Evolutionary conservation across 2,329 filamentous ascomycete genomes (phyloP).

Genomic region (Rutstroemia sp.): DNA sequence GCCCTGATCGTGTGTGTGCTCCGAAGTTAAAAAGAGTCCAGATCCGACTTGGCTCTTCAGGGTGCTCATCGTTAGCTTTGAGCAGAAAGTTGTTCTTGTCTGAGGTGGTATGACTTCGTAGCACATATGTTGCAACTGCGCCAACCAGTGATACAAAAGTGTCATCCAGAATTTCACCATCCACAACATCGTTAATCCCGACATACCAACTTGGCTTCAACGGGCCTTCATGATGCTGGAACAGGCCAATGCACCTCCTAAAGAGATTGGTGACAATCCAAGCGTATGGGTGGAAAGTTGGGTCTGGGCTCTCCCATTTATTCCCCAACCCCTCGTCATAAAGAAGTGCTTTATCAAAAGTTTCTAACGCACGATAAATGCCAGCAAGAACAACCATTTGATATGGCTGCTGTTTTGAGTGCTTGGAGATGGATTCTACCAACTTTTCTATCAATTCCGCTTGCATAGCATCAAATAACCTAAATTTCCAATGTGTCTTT

Average conservation of each 20-base stretch:
- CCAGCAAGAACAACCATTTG: conserved; percentile 19
- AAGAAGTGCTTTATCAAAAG: conserved; percentile 21
- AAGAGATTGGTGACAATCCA: conserved; percentile 17
- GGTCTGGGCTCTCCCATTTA: not conserved
- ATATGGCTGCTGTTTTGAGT: conserved; percentile 17
- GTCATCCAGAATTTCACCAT: conserved; percentile 4
- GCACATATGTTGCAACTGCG: conserved; percentile 14
- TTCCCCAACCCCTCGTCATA: not conserved
- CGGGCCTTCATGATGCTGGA: conserved; percentile 4
- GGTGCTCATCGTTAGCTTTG: not conserved
- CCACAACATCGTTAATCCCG: conserved; percentile 2
- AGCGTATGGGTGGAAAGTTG: conserved; percentile 12
- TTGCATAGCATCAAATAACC: conserved; percentile 20
- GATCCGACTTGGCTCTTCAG: conserved; percentile 3
- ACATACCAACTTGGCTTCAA: conserved; percentile 8
- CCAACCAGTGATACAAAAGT: conserved; percentile 14
- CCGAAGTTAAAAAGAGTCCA: conserved; percentile 10
- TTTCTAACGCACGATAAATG: conserved; percentile 16
- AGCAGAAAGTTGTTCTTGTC: conserved; percentile 14
- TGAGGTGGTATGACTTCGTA: conserved; percentile 16
- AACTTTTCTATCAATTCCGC: conserved; percentile 16
- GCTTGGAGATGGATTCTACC: conserved; percentile 6
- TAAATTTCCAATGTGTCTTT: conserved; percentile 13
- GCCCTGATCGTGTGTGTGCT: not conserved
- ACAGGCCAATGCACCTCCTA: conserved; percentile 8